A percentile compares a stretch with the other conserved stretches of the same genome.
Conservation (phyloP, 495 filamentous ascomycete genomes). For the Pyronema omphalodes region DNA sequence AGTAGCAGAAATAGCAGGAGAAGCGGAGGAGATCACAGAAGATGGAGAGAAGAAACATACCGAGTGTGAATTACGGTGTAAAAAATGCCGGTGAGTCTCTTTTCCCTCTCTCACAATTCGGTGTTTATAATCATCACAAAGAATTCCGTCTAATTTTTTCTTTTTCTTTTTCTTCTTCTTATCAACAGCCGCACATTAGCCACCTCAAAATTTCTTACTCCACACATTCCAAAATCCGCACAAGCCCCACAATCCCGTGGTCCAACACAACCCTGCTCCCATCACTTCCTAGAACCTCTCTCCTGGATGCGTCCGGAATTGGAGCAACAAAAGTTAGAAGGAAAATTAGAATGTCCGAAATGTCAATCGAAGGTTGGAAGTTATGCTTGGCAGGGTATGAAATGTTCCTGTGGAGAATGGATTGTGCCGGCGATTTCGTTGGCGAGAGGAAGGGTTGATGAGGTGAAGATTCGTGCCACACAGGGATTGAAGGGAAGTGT, state of each 20-base stretch:
- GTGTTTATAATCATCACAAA: background rate
- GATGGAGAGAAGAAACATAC: slow-evolving; percentile 10
- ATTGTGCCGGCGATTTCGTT: slow-evolving; percentile 78
- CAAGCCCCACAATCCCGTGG: slow-evolving; percentile 4
- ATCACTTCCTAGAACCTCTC: slow-evolving; percentile 76
- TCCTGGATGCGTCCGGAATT: slow-evolving; percentile 83
- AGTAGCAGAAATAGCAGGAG: slow-evolving; percentile 13
- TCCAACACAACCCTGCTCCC: slow-evolving; percentile 39
- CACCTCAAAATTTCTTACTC: slow-evolving; percentile 40
- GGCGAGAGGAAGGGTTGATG: slow-evolving; percentile 63
- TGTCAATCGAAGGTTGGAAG: slow-evolving; percentile 70
- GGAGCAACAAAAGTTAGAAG: slow-evolving; percentile 56
- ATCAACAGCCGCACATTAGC: slow-evolving; percentile 40
- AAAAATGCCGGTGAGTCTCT: slow-evolving; percentile 32
- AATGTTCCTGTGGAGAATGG: slow-evolving; percentile 82
- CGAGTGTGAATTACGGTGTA: slow-evolving; percentile 30
- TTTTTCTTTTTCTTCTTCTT: too few relatives aligned
- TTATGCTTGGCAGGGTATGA: slow-evolving; percentile 90
- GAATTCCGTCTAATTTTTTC: background rate
- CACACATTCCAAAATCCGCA: slow-evolving; percentile 28
- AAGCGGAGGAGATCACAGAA: slow-evolving; percentile 25
- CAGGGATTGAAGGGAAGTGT: too few relatives aligned
- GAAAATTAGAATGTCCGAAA: slow-evolving; percentile 67
- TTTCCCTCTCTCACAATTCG: background rate
- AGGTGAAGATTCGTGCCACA: slow-evolving; percentile 26